These are phyloP conservation scores for Linderniella brevidens DNA, from an alignment of 257 asterid genomes.

Conservation along the genomic window DNA sequence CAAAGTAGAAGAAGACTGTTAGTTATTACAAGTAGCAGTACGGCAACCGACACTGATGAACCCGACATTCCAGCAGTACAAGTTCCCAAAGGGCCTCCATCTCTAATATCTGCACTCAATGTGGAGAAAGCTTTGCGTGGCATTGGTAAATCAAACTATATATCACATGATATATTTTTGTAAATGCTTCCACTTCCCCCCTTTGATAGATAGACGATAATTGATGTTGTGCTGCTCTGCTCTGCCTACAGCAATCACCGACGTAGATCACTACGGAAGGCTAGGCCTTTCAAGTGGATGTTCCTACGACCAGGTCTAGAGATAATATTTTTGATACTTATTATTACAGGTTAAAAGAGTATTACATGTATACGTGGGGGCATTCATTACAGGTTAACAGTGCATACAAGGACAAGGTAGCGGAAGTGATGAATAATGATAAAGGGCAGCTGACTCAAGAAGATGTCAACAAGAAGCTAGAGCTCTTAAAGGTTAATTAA, in stretches of 20 bases:
- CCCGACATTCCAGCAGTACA: slow-evolving; percentile 14
- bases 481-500: slow-evolving; percentile 36
- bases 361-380: background rate
- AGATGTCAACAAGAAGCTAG: slow-evolving; percentile 31
- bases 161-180: no score
- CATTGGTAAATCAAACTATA: no score
- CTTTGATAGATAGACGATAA: no score
- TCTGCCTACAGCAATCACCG: slow-evolving; percentile 60
- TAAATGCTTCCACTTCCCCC: no score
- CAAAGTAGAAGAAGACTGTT: no score
- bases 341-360: no score
- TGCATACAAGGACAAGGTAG: slow-evolving; percentile 38
- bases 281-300: slow-evolving; percentile 48
- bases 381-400: slow-evolving; percentile 22
- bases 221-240: background rate
- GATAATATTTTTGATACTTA: background rate
- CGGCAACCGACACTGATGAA: no score
- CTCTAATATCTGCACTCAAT: slow-evolving; percentile 58
- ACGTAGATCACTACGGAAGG: slow-evolving; percentile 55
- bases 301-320: slow-evolving; percentile 44
- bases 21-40: no score
- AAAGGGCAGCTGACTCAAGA: slow-evolving; percentile 30
- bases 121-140: slow-evolving; percentile 78
- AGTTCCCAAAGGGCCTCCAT: slow-evolving; percentile 29
- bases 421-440: slow-evolving; percentile 23